A percentile compares a stretch with the other conserved stretches of the same genome.
phyloP scores from a whole-genome alignment of 2,329 filamentous ascomycete species.

The Orbilia javanica region DNA sequence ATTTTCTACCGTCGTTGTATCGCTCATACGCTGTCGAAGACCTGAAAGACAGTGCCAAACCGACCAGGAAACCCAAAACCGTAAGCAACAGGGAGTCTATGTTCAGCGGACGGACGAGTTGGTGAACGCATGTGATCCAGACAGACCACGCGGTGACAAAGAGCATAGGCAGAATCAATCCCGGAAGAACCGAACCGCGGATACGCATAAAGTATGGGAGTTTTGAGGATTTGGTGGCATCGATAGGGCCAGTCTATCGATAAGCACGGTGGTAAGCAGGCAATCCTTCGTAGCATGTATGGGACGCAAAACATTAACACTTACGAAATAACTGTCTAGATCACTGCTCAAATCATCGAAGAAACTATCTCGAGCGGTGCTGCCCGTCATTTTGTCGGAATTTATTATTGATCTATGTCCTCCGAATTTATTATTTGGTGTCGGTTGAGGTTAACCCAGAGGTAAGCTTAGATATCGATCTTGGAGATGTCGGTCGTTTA shows the following conservation, averaged over 20 bases:
- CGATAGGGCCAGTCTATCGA: slow-evolving; percentile 71
- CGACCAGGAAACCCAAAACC: slow-evolving; percentile 84
- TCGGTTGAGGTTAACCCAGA: not conserved
- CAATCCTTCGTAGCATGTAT: not conserved
- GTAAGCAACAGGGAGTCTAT: slow-evolving; percentile 79
- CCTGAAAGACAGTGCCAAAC: slow-evolving; percentile 81
- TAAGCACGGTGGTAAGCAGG: not conserved
- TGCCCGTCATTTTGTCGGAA: slow-evolving; percentile 37
- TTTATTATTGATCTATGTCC: not conserved
- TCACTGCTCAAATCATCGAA: slow-evolving; percentile 55
- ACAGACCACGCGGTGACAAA: slow-evolving; percentile 76
- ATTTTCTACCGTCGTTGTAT: slow-evolving; percentile 75
- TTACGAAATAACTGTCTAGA: slow-evolving; percentile 56
- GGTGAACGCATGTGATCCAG: slow-evolving; percentile 72
- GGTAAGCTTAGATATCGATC: not conserved
- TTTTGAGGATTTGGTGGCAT: slow-evolving; percentile 80
- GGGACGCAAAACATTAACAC: not conserved
- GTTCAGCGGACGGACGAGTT: slow-evolving; percentile 68
- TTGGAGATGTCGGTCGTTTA: slow-evolving; percentile 3
- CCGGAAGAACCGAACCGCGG: slow-evolving; percentile 80
- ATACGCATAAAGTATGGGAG: slow-evolving; percentile 81
- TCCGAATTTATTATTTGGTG: not conserved
- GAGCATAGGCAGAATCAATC: slow-evolving; percentile 77
- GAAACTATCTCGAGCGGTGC: slow-evolving; percentile 30
- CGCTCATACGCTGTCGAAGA: slow-evolving; percentile 83